Base-by-base conservation (phyloP, 2,329 filamentous ascomycete genomes). In the Fusarium sororula region DNA sequence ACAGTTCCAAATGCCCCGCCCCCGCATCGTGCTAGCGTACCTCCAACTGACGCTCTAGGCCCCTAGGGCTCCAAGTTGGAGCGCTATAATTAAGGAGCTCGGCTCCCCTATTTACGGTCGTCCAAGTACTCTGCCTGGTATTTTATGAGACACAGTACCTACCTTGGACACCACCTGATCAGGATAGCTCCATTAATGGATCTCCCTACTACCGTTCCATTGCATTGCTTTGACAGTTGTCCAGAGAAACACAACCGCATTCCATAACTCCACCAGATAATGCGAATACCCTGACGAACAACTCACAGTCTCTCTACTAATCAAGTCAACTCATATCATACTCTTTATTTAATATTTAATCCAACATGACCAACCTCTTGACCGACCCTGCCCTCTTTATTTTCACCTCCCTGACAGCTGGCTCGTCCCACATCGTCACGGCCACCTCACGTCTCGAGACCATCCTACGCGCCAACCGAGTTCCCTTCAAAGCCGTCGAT, bases 401-500 rank as follows among this genome's bases (percentile, higher is more conserved):
- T 78, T 98, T 97, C 85, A 98, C 96, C 69, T 98, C 96, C 60
- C 89, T 99, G 63, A 98, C 96, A 26, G 94, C 96, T 67, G 96
- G 96, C 74, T 98, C 95, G 45, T 97, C 95, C 30, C 95, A 98
- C 83, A 98, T 98, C 82, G 92, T 98, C 80, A 98, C 96, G 45
- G 96, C 95, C 32, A 98, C 96, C 3, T 97, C 95, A 62, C 93
- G 96, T 54, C 91, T 99, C 76, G 96, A 99, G 84, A 98, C 95
- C 18, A 98, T 99, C 80, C 89, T 99, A 68, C 96, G 94, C 80
- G 95, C 95, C 73, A 98, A 98, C 87, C 93, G 93, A 77, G 93
- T 99, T 66, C 94, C 95, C 17, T 99, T 98, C 86, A 94, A 94
- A 81, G 95, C 94, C 74, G 87, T 98, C 80, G 96, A 99, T 83